Evolutionary conservation across 169 alveolate species (phyloP), one percentile per base, ranked within the genome.

Genomic region (Eimeria zaria): DNA sequence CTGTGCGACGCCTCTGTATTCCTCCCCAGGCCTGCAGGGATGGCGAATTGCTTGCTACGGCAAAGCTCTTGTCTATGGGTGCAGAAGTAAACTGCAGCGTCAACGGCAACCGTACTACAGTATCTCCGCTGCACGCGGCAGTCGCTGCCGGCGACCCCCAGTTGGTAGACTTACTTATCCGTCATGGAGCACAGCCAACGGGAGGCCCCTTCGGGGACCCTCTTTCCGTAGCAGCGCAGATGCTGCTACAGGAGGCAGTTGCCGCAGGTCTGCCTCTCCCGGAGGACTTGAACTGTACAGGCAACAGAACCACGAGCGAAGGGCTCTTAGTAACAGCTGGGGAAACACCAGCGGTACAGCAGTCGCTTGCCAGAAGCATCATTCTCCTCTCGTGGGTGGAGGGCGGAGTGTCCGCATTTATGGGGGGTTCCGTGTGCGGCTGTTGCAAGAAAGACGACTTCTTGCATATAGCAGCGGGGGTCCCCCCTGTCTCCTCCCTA

Each of bases 201-300:
- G 91, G 41, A 53, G 48, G 91, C 20, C 67, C 55, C 33, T 51
- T 2, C 73, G 91, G 55, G 36, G 69, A 55, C 44, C 67, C 91
- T 55, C 73, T 51, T 22, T 83, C 73, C 22, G 51, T 53, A n/a
- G 91, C 91, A 53, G 91, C 91, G 8, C 76, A 53, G 48, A 18
- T 55, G 74, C 91, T 83, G 74, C 91, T 83, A 55, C 91, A 53
- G 74, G 91, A 83, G 73, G 91, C 91, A 24, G 74, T 53, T 55
- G 30, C 67, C 18, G 91, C 91, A 1, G 91, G 91, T 55, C 53
- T 83, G 14, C 18, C 18, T 16, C 91, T 83, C 55, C 91, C 91
- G 4, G 74, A 53, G 36, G 74, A 83, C 16, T 83, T 83, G 48
- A 30, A 30, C 46, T 55, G 74, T 83, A 33, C 14, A 55, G 67